A percentile compares a stretch with the other conserved stretches of the same genome.
phyloP scores from a whole-genome alignment of 371 early-diverging fungal genomes.

The Apophysomyces sp. region DNA sequence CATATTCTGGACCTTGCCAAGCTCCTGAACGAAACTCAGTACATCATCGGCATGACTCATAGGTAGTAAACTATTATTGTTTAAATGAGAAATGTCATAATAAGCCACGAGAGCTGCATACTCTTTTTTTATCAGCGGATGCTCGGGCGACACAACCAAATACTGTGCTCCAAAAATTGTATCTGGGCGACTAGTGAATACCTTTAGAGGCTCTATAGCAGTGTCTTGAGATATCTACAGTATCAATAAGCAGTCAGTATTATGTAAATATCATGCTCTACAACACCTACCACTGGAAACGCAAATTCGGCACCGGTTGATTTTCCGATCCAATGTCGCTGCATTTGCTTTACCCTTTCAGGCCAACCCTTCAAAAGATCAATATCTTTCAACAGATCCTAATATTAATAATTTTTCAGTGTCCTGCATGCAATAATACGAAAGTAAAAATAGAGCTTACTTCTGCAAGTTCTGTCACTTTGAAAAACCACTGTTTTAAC shows the following conservation, averaged over 20 bases:
- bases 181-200: conserved; percentile 83
- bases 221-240: not conserved
- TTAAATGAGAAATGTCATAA: not conserved
- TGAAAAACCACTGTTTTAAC: conserved; percentile 92
- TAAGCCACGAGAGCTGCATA: conserved; percentile 6
- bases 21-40: conserved; percentile 50
- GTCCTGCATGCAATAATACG: not conserved
- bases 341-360: conserved; percentile 85
- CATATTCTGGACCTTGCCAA: conserved; percentile 44
- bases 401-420: not conserved
- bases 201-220: conserved; percentile 42
- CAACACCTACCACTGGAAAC: conserved; percentile 46
- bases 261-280: not conserved
- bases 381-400: conserved; percentile 79
- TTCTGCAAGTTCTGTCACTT: conserved; percentile 84
- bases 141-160: conserved; percentile 76
- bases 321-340: conserved; percentile 93
- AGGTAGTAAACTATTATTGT: conserved; percentile 39
- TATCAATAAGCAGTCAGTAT: not conserved
- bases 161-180: conserved; percentile 78
- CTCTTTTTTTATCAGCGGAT: conserved; percentile 46
- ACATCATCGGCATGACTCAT: conserved; percentile 46
- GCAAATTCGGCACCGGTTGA: conserved; percentile 80
- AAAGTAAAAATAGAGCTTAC: conserved; percentile 36
- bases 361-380: conserved; percentile 84